Evolutionary conservation across 129 eudicot species (phyloP).

Genomic region (Tagetes patula): DNA sequence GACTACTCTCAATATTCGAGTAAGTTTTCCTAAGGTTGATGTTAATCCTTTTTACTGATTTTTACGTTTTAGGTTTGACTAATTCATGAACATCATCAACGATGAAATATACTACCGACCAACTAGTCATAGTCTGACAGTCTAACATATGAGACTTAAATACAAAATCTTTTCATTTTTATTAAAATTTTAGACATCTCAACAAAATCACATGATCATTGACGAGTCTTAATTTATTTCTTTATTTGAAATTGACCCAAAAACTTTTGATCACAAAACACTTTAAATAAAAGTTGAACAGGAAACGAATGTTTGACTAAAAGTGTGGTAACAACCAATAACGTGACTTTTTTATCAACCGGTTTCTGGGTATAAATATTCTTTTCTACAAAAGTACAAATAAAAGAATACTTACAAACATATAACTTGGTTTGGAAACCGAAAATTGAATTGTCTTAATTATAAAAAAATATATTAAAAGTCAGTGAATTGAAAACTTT

Average conservation of each 20-base stretch:
- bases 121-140: too few species aligned
- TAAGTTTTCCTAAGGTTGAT: too few species aligned
- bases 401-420: not conserved
- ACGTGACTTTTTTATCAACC: conserved; percentile 13
- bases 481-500: not conserved
- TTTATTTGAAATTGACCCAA: not conserved
- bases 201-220: not conserved
- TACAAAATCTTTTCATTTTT: too few species aligned
- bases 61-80: too few species aligned
- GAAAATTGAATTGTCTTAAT: not conserved
- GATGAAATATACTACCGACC: too few species aligned
- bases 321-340: conserved; percentile 17
- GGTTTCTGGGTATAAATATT: conserved; percentile 4
- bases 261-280: not conserved
- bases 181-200: too few species aligned
- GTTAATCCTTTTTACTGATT: too few species aligned
- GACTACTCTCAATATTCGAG: too few species aligned
- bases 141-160: too few species aligned
- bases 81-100: too few species aligned
- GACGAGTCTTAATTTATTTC: too few species aligned
- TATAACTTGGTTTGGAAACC: not conserved
- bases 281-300: conserved; percentile 1
- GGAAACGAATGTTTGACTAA: conserved; percentile 10
- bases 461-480: conserved; percentile 2
- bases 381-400: conserved; percentile 18